These are phyloP conservation scores for Vanderwaltozyma tropicalis DNA, from an alignment of 805 yeast species.

Conservation along the genomic window DNA sequence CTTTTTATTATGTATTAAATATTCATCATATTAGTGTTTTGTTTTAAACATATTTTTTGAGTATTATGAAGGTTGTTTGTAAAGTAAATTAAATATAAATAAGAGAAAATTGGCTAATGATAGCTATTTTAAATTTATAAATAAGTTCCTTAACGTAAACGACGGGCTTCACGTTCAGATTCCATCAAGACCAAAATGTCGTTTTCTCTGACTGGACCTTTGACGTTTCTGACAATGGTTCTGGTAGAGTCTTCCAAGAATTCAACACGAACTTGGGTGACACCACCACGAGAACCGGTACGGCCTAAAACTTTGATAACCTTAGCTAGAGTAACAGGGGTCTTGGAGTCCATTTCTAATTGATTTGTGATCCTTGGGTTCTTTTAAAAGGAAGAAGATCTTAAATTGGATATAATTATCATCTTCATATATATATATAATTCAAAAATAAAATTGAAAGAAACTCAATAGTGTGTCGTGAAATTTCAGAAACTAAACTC, in stretches of 20 bases:
- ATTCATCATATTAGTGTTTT: too few species aligned
- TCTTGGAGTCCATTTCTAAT: conserved; percentile 37
- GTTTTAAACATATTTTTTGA: too few species aligned
- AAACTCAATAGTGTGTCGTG: too few species aligned
- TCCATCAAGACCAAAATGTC: conserved; percentile 98
- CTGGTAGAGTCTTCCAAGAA: conserved; percentile 91
- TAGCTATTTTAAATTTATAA: too few species aligned
- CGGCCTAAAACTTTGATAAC: conserved; percentile 99
- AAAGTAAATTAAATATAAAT: neutral
- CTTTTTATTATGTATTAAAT: too few species aligned
- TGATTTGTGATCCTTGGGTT: neutral
- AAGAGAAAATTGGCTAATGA: neutral
- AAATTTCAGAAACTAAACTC: too few species aligned
- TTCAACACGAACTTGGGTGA: conserved; percentile 96
- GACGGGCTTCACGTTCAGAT: conserved; percentile 99
- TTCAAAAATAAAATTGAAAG: too few species aligned
- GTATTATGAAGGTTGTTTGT: neutral
- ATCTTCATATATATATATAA: too few species aligned
- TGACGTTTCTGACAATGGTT: conserved; percentile 94
- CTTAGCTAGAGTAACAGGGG: conserved; percentile 98
- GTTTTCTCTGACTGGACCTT: conserved; percentile 96
- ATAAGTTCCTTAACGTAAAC: conserved; percentile 51
- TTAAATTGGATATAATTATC: too few species aligned
- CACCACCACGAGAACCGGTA: conserved; percentile 99
- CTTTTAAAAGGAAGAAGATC: neutral